These are phyloP conservation scores for Mimosa pudica DNA, from an alignment of 306 rosid species.

Conservation along the genomic window DNA sequence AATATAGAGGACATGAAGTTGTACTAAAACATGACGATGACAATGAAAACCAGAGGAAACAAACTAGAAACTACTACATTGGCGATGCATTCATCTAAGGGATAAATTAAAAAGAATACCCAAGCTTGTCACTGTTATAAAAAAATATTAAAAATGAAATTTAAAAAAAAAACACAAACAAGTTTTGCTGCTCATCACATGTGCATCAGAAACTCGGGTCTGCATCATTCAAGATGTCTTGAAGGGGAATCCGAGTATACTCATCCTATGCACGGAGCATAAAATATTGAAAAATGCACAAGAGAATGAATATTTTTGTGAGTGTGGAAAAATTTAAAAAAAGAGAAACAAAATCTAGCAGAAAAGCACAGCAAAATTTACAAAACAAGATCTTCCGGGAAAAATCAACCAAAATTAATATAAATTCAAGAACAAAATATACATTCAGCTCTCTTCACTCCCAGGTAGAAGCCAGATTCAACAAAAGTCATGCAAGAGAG, in stretches of 20 bases:
- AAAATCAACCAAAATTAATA: not conserved
- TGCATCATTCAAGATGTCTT: constrained; percentile 66
- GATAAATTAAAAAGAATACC: not conserved
- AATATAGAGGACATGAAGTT: not conserved
- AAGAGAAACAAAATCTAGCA: not conserved
- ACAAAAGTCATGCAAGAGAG: too few species aligned
- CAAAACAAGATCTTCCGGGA: not conserved
- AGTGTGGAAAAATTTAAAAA: too few species aligned
- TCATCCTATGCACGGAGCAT: constrained; percentile 45
- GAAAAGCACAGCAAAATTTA: not conserved
- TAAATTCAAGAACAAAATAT: not conserved
- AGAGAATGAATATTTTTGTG: not conserved
- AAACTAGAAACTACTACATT: not conserved
- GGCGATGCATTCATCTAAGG: not conserved
- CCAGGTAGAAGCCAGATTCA: not conserved
- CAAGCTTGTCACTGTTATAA: too few species aligned
- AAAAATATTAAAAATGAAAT: not conserved
- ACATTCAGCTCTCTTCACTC: not conserved
- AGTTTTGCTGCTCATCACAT: constrained; percentile 44
- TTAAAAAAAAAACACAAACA: not conserved
- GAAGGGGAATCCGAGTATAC: constrained; percentile 76
- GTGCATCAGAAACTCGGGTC: constrained; percentile 70
- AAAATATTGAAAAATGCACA: not conserved
- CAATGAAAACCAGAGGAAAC: not conserved
- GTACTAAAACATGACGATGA: not conserved